A percentile compares a stretch with the other conserved stretches of the same genome.
These are phyloP conservation scores for Neonectria coccinea DNA, from an alignment of 2,329 filamentous ascomycete species.

Conservation along the genomic window DNA sequence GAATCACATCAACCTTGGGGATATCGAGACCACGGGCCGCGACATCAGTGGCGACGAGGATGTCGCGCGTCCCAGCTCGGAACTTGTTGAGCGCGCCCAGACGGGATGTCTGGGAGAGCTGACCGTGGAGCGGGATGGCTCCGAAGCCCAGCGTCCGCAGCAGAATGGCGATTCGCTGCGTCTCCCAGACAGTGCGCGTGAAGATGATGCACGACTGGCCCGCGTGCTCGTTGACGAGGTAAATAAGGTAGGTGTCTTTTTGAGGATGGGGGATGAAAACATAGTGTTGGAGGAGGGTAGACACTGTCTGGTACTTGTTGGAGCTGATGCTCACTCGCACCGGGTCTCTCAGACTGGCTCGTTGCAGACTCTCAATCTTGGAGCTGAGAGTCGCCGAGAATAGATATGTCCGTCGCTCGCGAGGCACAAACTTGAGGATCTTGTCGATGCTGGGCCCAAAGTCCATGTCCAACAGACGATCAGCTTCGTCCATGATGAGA, in stretches of 20 bases:
- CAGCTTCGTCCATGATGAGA: slow-evolving; percentile 95
- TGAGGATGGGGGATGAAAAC: slow-evolving; percentile 86
- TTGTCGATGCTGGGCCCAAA: slow-evolving; percentile 94
- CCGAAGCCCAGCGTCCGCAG: slow-evolving; percentile 87
- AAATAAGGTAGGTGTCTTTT: slow-evolving; percentile 92
- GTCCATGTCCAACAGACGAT: slow-evolving; percentile 91
- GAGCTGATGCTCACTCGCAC: slow-evolving; percentile 83
- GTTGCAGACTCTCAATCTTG: slow-evolving; percentile 92
- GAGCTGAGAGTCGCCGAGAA: slow-evolving; percentile 96
- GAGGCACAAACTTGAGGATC: slow-evolving; percentile 87
- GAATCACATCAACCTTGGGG: slow-evolving; percentile 86
- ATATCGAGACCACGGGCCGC: slow-evolving; percentile 93
- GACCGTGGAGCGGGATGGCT: slow-evolving; percentile 92
- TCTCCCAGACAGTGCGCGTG: slow-evolving; percentile 90
- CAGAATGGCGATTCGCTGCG: slow-evolving; percentile 85
- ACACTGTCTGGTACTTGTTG: slow-evolving; percentile 91
- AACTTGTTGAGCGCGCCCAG: slow-evolving; percentile 93
- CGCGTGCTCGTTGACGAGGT: slow-evolving; percentile 85
- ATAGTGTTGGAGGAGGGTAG: slow-evolving; percentile 87
- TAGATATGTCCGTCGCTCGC: slow-evolving; percentile 83
- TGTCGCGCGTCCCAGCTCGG: slow-evolving; percentile 80
- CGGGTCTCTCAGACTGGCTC: slow-evolving; percentile 87
- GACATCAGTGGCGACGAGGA: slow-evolving; percentile 94
- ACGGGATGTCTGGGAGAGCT: slow-evolving; percentile 88
- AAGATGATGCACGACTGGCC: slow-evolving; percentile 93